phyloP scores from a whole-genome alignment of 106 monocot species.

The Cymbidium sinense region DNA sequence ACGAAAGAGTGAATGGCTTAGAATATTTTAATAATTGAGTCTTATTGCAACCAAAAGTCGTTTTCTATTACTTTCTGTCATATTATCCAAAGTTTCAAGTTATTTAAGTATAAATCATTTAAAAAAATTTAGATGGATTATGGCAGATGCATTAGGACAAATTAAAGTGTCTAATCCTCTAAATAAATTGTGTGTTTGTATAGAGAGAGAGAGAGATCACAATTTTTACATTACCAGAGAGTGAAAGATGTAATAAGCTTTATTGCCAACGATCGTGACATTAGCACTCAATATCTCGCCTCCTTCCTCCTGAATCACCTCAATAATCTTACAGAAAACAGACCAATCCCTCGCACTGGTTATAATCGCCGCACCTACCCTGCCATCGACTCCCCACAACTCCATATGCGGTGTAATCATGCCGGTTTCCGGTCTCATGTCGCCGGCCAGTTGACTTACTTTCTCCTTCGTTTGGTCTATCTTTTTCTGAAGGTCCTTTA shows the following conservation, averaged over 20 bases:
- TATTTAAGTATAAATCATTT: too few relatives aligned
- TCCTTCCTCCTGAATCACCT: slow-evolving; percentile 10
- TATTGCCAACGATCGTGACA: background rate
- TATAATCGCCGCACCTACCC: slow-evolving; percentile 19
- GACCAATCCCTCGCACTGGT: background rate
- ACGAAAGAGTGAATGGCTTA: too few relatives aligned
- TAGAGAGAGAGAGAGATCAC: too few relatives aligned
- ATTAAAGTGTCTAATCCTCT: too few relatives aligned
- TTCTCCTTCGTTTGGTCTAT: slow-evolving; percentile 23
- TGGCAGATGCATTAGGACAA: too few relatives aligned
- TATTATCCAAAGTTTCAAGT: too few relatives aligned
- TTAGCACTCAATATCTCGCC: background rate
- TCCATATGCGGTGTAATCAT: background rate
- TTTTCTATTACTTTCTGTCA: too few relatives aligned
- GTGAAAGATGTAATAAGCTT: background rate
- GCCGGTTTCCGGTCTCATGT: background rate
- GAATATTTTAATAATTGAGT: too few relatives aligned
- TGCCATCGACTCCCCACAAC: slow-evolving; percentile 3
- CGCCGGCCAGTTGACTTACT: background rate
- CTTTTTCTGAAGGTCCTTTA: slow-evolving; percentile 18
- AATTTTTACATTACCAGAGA: background rate
- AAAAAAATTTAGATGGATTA: too few relatives aligned
- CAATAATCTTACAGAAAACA: slow-evolving; percentile 18
- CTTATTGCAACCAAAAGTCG: too few relatives aligned
- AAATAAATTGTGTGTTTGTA: too few relatives aligned